phyloP scores from a whole-genome alignment of 805 yeast species.

The Candida fluviatilis region DNA sequence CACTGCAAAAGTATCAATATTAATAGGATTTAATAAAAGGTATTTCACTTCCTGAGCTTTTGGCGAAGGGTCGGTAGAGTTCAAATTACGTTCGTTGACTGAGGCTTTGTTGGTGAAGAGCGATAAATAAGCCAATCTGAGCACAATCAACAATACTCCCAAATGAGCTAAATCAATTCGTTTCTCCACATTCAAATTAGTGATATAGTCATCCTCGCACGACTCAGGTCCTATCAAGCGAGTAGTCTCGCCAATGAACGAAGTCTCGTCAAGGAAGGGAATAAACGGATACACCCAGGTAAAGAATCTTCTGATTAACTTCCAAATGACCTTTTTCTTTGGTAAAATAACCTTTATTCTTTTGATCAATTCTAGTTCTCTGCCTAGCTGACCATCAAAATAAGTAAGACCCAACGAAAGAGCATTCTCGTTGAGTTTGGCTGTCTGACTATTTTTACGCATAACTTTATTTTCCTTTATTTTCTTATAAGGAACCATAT shows the following conservation, averaged over 20 bases:
- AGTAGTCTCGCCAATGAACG: constrained; percentile 26
- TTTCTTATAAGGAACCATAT: constrained; percentile 27
- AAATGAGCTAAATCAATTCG: constrained; percentile 38
- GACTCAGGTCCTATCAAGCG: constrained; percentile 31
- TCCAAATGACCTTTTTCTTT: constrained; percentile 32
- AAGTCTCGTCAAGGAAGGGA: constrained; percentile 42
- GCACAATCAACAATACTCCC: constrained; percentile 36
- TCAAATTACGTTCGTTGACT: constrained; percentile 24
- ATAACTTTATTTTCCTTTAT: constrained; percentile 11
- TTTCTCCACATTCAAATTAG: constrained; percentile 26
- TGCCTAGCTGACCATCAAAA: constrained; percentile 26
- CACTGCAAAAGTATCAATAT: constrained; percentile 39
- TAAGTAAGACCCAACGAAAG: constrained; percentile 30
- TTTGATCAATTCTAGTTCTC: constrained; percentile 26
- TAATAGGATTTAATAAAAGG: constrained; percentile 44
- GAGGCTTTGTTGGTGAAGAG: constrained; percentile 27
- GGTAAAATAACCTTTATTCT: constrained; percentile 39
- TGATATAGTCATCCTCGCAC: constrained; percentile 20
- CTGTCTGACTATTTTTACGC: constrained; percentile 9
- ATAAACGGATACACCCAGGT: constrained; percentile 41
- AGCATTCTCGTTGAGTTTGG: constrained; percentile 13
- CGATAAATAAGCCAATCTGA: constrained; percentile 41
- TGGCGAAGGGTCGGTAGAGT: constrained; percentile 17
- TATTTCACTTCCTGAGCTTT: constrained; percentile 28
- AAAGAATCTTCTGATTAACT: constrained; percentile 40